These are phyloP conservation scores for Botrytis sinoallii DNA, from an alignment of 2,329 filamentous ascomycete genomes.

Conservation along the genomic window DNA sequence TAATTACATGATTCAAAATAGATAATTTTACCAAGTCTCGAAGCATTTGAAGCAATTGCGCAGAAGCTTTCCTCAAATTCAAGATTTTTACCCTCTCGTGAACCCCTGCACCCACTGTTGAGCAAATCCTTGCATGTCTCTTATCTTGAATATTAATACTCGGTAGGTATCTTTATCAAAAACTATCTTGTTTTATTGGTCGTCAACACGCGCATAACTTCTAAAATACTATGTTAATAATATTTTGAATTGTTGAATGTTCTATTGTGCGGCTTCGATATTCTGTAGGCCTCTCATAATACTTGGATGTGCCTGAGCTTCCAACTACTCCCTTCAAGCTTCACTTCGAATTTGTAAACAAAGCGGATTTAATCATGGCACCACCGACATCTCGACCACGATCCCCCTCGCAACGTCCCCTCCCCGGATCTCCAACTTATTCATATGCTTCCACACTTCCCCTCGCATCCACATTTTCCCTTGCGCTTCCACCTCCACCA, in stretches of 20 bases:
- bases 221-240: background rate
- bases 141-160: constrained; percentile 11
- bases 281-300: background rate
- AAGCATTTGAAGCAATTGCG: background rate
- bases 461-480: constrained; percentile 52
- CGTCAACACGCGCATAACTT: constrained; percentile 2
- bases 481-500: constrained; percentile 59
- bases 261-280: background rate
- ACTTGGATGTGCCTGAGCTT: background rate
- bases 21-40: background rate
- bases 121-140: constrained; percentile 5
- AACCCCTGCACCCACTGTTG: background rate
- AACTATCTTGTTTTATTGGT: background rate
- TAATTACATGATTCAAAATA: background rate
- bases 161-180: background rate
- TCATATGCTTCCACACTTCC: constrained; percentile 63
- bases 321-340: background rate
- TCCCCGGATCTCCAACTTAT: constrained; percentile 62
- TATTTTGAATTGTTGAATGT: background rate
- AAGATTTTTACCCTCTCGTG: background rate
- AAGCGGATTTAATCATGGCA: constrained; percentile 23
- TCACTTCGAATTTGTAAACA: constrained; percentile 19
- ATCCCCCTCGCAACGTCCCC: constrained; percentile 54
- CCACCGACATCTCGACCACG: constrained; percentile 36
- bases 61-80: background rate